Conservation (phyloP, 352 stramenopile genomes). For the Achlya hypogyna region DNA sequence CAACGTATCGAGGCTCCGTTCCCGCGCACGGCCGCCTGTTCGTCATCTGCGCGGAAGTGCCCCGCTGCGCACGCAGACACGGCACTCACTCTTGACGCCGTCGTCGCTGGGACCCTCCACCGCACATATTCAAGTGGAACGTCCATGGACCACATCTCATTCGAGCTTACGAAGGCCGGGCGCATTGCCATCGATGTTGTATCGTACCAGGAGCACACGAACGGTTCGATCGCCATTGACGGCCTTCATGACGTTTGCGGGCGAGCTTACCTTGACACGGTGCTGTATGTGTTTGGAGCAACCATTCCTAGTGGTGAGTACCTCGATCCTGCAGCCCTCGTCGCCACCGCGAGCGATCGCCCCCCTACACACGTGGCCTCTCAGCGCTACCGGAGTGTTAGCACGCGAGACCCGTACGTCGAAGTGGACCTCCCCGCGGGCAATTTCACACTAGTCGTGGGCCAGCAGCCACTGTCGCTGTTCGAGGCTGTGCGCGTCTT, state of each 20-base stretch:
- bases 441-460: constrained; percentile 51
- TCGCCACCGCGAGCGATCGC: background rate
- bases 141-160: background rate
- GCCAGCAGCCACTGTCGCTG: constrained; percentile 52
- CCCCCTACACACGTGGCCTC: background rate
- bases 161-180: background rate
- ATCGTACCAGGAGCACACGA: background rate
- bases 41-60: background rate
- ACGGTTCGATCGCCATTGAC: background rate
- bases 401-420: constrained; percentile 63
- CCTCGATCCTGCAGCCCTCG: background rate
- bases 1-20: background rate
- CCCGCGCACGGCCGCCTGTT: too few species aligned
- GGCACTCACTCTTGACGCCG: background rate
- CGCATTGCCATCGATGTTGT: constrained; percentile 5
- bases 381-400: constrained; percentile 26
- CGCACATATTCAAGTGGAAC: too few species aligned
- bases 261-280: constrained; percentile 6
- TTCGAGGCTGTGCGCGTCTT: constrained; percentile 33
- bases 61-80: background rate
- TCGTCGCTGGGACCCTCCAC: constrained; percentile 1
- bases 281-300: constrained; percentile 5
- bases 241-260: background rate
- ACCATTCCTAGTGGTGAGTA: background rate
- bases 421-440: constrained; percentile 40